These are phyloP conservation scores for Salvia miltiorrhiza DNA, from an alignment of 257 asterid species.

Conservation along the genomic window DNA sequence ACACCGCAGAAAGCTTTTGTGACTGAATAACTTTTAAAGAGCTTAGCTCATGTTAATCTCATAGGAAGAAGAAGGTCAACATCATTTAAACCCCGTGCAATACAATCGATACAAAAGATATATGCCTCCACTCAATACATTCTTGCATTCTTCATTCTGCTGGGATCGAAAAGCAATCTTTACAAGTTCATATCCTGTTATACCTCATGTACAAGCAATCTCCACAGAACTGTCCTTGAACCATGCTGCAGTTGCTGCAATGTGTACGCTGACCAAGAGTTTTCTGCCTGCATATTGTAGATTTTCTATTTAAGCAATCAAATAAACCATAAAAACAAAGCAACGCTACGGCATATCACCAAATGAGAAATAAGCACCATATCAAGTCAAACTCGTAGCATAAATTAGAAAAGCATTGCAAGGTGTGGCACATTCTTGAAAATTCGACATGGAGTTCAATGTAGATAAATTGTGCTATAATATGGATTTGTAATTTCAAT, in stretches of 20 bases:
- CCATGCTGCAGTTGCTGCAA: conserved; percentile 70
- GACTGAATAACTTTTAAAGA: background rate
- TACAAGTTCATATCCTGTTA: background rate
- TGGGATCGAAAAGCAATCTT: background rate
- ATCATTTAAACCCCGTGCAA: background rate
- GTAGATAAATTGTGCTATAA: background rate
- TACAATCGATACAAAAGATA: background rate
- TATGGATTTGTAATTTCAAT: background rate
- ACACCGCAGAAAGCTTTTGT: background rate
- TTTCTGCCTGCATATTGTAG: conserved; percentile 63
- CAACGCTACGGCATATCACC: background rate
- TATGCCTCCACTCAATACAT: background rate
- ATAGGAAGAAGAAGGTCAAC: background rate
- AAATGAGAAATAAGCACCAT: background rate
- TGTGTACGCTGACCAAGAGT: conserved; percentile 88
- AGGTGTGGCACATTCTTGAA: background rate
- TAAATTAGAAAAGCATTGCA: background rate
- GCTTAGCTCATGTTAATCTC: background rate
- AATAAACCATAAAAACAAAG: background rate
- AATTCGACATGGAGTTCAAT: background rate
- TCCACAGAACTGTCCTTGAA: conserved; percentile 98
- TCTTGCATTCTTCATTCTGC: background rate
- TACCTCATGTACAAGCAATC: conserved; percentile 98
- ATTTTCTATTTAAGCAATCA: background rate
- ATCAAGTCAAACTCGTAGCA: background rate